Evolutionary conservation across 2,329 filamentous ascomycete genomes (phyloP), one percentile per base, ranked within the genome.

Genomic region (Pseudopyricularia javanii): DNA sequence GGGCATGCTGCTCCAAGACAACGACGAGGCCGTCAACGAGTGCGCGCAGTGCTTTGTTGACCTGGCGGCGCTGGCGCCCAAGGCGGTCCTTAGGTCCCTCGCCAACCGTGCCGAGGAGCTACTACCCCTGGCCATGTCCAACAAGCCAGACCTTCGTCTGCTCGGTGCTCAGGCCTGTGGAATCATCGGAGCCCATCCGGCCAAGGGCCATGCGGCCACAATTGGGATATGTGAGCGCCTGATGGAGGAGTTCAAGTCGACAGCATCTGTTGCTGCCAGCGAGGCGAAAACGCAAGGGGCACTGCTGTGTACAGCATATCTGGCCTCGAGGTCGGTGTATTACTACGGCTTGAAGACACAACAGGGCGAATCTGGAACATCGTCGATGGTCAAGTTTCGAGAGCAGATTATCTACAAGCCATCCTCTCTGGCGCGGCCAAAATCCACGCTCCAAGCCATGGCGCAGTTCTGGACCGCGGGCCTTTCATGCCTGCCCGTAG

Each of bases 111-210:
- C 74, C 1, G 64, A 66, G 7, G 73, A 76, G 47, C 68, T 94
- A 17, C 65, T 84, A 26, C 70, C 74, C 8, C 71, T 83, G 9
- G 71, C 91, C 52, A 75, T 75, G 56, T 89, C 86, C 6, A 93
- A 91, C 63, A 85, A 86, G 58, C 76, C 81, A 56, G 76, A 81
- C 53, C 75, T 85, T 6, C 78, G 91, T 34, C 71, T 74, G 35
- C 71, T 84, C 28, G 83, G 83, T 1, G 83, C 88, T 15, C 82
- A 82, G 55, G 78, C 82, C 0, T 80, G 90, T 59, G 91, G 90
- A 1, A 85, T 95, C 12, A 68, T 96, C 5, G 82, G 79, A 1
- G 85, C 88, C 0, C 86, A 91, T 63, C 72, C 74, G 4, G 61
- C 59, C 7, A 74, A 73, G 54, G 60, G 72, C 2, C 58, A 68